A percentile compares a stretch with the other conserved stretches of the same genome.
Conservation (phyloP, 2,329 filamentous ascomycete genomes). For the Chrysoporthe cubensis region DNA sequence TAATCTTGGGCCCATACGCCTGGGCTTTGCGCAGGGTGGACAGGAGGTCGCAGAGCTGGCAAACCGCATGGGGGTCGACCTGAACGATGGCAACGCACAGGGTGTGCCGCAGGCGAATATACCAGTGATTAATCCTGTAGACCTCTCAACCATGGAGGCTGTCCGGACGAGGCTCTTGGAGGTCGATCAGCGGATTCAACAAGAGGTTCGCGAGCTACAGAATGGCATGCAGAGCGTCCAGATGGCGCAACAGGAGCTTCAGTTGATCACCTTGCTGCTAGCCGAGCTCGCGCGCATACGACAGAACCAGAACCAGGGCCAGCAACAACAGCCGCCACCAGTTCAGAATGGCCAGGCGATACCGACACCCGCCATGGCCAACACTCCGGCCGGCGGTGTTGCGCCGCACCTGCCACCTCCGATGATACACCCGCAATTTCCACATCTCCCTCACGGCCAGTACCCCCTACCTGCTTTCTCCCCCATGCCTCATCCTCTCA, state of each 20-base stretch:
- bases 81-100: slow-evolving; percentile 35
- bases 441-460: slow-evolving; percentile 12
- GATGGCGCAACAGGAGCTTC: slow-evolving; percentile 68
- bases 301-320: slow-evolving; percentile 46
- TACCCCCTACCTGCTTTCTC: slow-evolving; percentile 25
- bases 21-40: slow-evolving; percentile 76
- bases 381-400: slow-evolving; percentile 8
- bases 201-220: slow-evolving; percentile 66
- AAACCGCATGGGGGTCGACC: slow-evolving; percentile 60
- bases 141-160: slow-evolving; percentile 37
- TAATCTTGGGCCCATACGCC: slow-evolving; percentile 69
- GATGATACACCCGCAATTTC: slow-evolving; percentile 32
- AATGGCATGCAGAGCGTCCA: slow-evolving; percentile 68
- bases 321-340: slow-evolving; percentile 17
- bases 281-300: slow-evolving; percentile 70
- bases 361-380: slow-evolving; percentile 20
- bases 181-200: slow-evolving; percentile 70
- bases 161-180: slow-evolving; percentile 66
- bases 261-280: slow-evolving; percentile 69
- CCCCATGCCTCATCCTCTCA: slow-evolving; percentile 29
- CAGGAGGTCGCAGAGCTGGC: slow-evolving; percentile 69
- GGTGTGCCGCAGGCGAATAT: slow-evolving; percentile 26
- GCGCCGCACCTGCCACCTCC: slow-evolving; percentile 29
- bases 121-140: slow-evolving; percentile 24
- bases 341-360: slow-evolving; percentile 8